A percentile compares a stretch with the other conserved stretches of the same genome.
Conservation (phyloP, 2,329 filamentous ascomycete species). For the Trichoderma atroviride region DNA sequence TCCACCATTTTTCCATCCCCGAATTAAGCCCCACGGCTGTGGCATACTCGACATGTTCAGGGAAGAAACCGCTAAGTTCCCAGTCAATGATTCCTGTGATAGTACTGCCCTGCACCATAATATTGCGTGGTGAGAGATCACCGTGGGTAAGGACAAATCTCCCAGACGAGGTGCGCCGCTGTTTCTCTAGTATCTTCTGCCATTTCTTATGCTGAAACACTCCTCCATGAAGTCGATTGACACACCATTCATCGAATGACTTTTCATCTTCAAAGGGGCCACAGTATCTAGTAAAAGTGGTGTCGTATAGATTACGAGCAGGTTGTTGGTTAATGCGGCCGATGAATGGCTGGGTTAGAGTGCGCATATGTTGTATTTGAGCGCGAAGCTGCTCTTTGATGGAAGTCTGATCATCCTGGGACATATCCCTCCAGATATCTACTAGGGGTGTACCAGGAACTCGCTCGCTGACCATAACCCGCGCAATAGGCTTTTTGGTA, state of each 20-base stretch:
- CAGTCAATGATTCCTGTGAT: slow-evolving; percentile 12
- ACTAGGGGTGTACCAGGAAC: slow-evolving; percentile 11
- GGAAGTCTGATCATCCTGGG: background rate
- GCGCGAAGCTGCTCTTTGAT: slow-evolving; percentile 25
- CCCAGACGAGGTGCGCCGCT: background rate
- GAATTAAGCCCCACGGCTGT: background rate
- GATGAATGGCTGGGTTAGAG: slow-evolving; percentile 14
- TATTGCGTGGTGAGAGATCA: slow-evolving; percentile 10
- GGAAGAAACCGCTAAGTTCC: slow-evolving; percentile 11
- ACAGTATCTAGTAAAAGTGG: background rate
- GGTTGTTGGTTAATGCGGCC: slow-evolving; percentile 8
- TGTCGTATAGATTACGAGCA: slow-evolving; percentile 7
- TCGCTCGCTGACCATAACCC: slow-evolving; percentile 20
- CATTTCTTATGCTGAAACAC: background rate
- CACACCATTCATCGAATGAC: background rate
- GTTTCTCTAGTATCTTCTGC: slow-evolving; percentile 1
- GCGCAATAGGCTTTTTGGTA: slow-evolving; percentile 10
- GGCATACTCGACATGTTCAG: slow-evolving; percentile 11
- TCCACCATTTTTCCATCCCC: slow-evolving; percentile 3
- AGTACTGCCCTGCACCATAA: background rate
- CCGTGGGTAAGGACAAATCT: slow-evolving; percentile 26
- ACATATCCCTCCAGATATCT: slow-evolving; percentile 9
- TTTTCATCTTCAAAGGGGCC: background rate
- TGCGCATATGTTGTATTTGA: slow-evolving; percentile 16
- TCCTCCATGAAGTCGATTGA: background rate